Percentiles rank a stretch among this genome's conserved stretches.
Conservation (phyloP, 2,329 filamentous ascomycete genomes). For the Claviceps humidiphila region DNA sequence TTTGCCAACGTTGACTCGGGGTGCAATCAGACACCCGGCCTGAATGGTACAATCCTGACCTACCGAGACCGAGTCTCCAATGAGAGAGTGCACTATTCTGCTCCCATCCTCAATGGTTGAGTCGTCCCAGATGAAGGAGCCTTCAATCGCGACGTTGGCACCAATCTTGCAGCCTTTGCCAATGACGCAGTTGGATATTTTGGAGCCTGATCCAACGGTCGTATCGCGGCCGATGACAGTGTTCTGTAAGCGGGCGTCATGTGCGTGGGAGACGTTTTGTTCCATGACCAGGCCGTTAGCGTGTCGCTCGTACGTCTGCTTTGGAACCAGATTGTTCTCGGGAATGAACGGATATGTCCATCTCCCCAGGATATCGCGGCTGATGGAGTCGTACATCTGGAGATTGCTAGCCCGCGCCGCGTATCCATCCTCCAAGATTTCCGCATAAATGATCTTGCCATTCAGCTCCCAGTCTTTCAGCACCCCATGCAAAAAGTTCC, state of each 20-base stretch:
- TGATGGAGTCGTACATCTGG: constrained; percentile 80
- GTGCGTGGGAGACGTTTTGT: constrained; percentile 58
- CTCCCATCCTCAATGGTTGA: constrained; percentile 63
- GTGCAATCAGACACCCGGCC: constrained; percentile 66
- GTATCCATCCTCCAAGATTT: constrained; percentile 73
- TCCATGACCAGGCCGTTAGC: constrained; percentile 66
- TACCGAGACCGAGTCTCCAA: constrained; percentile 60
- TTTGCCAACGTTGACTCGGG: constrained; percentile 59
- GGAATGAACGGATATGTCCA: constrained; percentile 86
- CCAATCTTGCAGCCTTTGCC: constrained; percentile 80
- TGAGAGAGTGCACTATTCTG: constrained; percentile 55
- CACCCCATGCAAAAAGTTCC: constrained; percentile 82
- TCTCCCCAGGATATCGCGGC: constrained; percentile 69
- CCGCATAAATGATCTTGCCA: constrained; percentile 88
- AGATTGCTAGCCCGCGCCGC: constrained; percentile 76
- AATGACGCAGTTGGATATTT: constrained; percentile 63
- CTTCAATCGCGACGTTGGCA: constrained; percentile 62
- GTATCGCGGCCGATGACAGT: constrained; percentile 68
- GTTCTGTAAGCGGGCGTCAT: constrained; percentile 55
- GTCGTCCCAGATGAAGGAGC: constrained; percentile 83
- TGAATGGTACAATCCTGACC: constrained; percentile 58
- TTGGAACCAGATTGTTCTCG: constrained; percentile 70
- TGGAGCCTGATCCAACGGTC: constrained; percentile 57
- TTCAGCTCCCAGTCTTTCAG: constrained; percentile 95
- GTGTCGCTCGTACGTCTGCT: constrained; percentile 61